These are phyloP conservation scores for Penicillium concentricum DNA, from an alignment of 2,329 filamentous ascomycete species.

Conservation along the genomic window DNA sequence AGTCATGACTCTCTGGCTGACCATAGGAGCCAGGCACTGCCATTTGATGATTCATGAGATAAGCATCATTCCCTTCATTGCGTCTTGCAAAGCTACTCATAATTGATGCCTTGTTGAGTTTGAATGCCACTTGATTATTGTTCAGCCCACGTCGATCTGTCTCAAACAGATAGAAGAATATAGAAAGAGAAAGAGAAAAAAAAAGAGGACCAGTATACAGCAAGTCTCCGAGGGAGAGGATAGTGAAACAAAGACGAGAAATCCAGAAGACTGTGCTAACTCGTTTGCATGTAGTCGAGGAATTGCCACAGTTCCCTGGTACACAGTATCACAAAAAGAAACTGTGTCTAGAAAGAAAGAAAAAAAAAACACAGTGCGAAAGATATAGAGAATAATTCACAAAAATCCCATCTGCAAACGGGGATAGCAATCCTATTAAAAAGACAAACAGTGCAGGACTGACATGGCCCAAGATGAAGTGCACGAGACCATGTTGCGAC, in stretches of 20 bases:
- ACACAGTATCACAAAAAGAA: constrained; percentile 1
- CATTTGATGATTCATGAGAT: constrained; percentile 35
- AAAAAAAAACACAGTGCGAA: neutral
- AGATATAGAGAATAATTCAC: neutral
- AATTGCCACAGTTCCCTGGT: neutral
- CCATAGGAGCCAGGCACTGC: constrained; percentile 34
- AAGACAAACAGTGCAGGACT: constrained; percentile 21
- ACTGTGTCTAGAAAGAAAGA: neutral
- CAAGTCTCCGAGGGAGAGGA: neutral
- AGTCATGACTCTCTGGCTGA: constrained; percentile 33
- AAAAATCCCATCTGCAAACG: constrained; percentile 11
- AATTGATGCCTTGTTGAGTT: constrained; percentile 5
- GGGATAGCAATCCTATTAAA: constrained; percentile 26
- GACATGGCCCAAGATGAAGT: constrained; percentile 22
- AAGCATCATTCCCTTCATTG: constrained; percentile 37
- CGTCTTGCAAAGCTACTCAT: constrained; percentile 45
- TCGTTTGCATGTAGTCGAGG: neutral
- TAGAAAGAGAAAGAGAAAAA: neutral
- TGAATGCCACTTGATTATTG: neutral
- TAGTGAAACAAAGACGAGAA: neutral
- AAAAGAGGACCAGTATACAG: neutral
- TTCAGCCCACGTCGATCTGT: neutral
- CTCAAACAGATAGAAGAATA: neutral
- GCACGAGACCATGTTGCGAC: constrained; percentile 33
- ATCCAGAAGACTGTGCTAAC: neutral